These are phyloP conservation scores for Apiospora marii DNA, from an alignment of 2,329 filamentous ascomycete genomes.

Conservation along the genomic window DNA sequence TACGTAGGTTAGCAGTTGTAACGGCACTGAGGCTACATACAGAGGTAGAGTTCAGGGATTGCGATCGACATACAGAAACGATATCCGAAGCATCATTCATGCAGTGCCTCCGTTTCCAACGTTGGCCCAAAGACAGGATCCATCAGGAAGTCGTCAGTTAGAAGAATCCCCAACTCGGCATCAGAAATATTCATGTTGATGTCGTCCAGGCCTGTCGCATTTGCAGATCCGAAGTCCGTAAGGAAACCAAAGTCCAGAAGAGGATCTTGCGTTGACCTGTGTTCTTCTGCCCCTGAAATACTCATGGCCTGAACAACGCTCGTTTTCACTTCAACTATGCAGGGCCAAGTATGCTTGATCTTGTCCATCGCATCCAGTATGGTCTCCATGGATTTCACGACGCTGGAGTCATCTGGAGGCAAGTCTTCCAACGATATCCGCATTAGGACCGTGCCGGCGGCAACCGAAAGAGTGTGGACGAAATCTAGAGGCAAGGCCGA, in stretches of 20 bases:
- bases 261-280: slow-evolving; percentile 29
- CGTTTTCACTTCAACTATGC: slow-evolving; percentile 51
- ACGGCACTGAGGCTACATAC: no score
- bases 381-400: slow-evolving; percentile 58
- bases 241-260: slow-evolving; percentile 38
- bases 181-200: slow-evolving; percentile 26
- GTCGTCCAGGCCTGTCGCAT: neutral
- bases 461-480: slow-evolving; percentile 50
- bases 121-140: neutral
- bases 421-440: slow-evolving; percentile 50
- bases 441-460: slow-evolving; percentile 56
- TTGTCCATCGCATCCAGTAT: slow-evolving; percentile 58
- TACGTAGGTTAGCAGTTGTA: neutral
- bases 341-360: slow-evolving; percentile 59
- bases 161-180: slow-evolving; percentile 25
- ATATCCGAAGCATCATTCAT: neutral
- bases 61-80: neutral
- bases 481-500: slow-evolving; percentile 49
- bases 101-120: neutral
- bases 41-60: neutral
- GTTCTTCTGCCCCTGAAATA: slow-evolving; percentile 25
- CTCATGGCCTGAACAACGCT: slow-evolving; percentile 37
- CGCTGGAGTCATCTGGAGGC: slow-evolving; percentile 51
- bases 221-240: slow-evolving; percentile 25
- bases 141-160: slow-evolving; percentile 25